Evolutionary conservation across 2,329 filamentous ascomycete genomes (phyloP).

Genomic region (Trichophyton schoenleinii): DNA sequence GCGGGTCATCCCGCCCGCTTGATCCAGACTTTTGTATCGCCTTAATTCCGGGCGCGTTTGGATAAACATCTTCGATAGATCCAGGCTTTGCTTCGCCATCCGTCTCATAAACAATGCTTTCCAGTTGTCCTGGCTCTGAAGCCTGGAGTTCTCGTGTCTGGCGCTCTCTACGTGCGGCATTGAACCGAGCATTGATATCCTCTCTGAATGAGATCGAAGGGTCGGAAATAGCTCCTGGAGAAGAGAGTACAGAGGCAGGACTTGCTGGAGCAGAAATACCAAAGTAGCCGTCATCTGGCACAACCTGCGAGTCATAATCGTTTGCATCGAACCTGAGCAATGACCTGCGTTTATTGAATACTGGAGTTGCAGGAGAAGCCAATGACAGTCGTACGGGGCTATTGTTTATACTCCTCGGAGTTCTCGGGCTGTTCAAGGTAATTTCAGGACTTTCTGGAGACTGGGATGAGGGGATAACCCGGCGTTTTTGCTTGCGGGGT

Average conservation of each 20-base stretch:
- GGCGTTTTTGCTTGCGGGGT: conserved; percentile 21
- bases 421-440: conserved; percentile 11
- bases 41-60: conserved; percentile 5
- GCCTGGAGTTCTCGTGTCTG: not conserved
- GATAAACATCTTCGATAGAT: conserved; percentile 18
- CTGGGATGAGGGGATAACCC: conserved; percentile 32
- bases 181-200: not conserved
- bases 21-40: not conserved
- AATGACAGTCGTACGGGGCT: not conserved
- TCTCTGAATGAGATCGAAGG: not conserved
- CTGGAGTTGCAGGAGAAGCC: not conserved
- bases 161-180: not conserved
- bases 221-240: not conserved
- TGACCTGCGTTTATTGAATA: not conserved
- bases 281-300: not conserved
- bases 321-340: not conserved
- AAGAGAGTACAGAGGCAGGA: conserved; percentile 2
- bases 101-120: conserved; percentile 29
- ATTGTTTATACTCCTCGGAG: not conserved
- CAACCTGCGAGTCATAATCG: not conserved
- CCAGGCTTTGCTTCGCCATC: conserved; percentile 29
- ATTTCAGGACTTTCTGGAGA: conserved; percentile 32
- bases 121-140: not conserved
- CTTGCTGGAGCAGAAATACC: not conserved
- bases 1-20: not conserved